These are phyloP conservation scores for Rhizophora mangle DNA, from an alignment of 345 rosid genomes.

Conservation along the genomic window DNA sequence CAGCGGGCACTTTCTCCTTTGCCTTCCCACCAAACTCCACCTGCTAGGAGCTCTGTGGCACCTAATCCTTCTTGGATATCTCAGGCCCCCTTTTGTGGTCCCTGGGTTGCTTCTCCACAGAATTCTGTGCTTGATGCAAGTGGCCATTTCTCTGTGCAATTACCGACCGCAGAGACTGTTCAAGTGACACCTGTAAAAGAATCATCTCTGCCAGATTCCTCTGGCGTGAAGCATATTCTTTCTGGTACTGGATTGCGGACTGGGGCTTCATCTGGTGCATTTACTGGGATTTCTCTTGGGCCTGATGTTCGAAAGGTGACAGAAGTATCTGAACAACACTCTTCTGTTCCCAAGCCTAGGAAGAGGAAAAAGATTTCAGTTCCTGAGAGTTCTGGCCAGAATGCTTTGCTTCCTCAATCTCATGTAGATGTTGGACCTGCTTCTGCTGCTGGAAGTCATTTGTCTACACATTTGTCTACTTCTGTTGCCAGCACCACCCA, in stretches of 20 bases:
- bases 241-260: slow-evolving; percentile 33
- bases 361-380: slow-evolving; percentile 67
- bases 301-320: slow-evolving; percentile 44
- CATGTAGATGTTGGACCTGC: slow-evolving; percentile 36
- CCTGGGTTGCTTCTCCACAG: slow-evolving; percentile 74
- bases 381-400: slow-evolving; percentile 48
- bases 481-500: slow-evolving; percentile 42
- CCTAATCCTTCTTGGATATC: slow-evolving; percentile 70
- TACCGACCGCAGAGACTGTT: slow-evolving; percentile 55
- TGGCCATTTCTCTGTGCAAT: slow-evolving; percentile 47
- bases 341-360: slow-evolving; percentile 61
- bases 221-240: slow-evolving; percentile 44
- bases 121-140: slow-evolving; percentile 53
- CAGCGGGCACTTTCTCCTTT: slow-evolving; percentile 62
- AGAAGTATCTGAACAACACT: slow-evolving; percentile 44
- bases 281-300: slow-evolving; percentile 40
- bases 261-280: slow-evolving; percentile 41
- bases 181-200: slow-evolving; percentile 65
- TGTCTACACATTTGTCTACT: slow-evolving; percentile 33
- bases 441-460: slow-evolving; percentile 38
- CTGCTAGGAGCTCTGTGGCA: slow-evolving; percentile 54
- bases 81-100: slow-evolving; percentile 57
- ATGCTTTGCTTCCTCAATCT: slow-evolving; percentile 41
- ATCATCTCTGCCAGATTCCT: slow-evolving; percentile 39
- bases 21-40: slow-evolving; percentile 67